phyloP scores from a whole-genome alignment of 495 filamentous ascomycete genomes.

The Chaetomidium leptoderma region DNA sequence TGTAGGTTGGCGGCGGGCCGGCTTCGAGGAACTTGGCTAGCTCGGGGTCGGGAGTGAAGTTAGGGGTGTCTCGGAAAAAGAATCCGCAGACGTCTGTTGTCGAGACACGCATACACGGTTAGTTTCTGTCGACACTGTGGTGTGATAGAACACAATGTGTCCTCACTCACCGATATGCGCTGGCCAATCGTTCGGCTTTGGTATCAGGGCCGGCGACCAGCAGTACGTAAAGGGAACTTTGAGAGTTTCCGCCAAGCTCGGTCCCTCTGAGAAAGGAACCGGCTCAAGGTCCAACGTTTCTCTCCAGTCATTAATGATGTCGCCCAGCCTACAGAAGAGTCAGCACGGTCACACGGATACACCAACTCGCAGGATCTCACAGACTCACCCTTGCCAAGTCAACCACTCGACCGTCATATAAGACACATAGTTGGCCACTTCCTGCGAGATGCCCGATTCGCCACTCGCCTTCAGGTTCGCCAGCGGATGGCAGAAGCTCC shows the following conservation, averaged over 20 bases:
- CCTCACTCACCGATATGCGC: conserved; percentile 46
- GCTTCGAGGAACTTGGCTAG: conserved; percentile 51
- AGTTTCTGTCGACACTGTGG: too few species aligned
- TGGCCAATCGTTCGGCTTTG: conserved; percentile 62
- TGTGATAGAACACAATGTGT: not conserved
- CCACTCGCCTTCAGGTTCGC: conserved; percentile 59
- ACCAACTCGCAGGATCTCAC: not conserved
- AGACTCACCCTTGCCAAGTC: conserved; percentile 49
- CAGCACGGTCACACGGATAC: not conserved
- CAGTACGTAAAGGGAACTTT: conserved; percentile 60
- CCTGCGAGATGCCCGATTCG: conserved; percentile 31
- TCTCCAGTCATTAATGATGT: conserved; percentile 58
- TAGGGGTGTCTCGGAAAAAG: conserved; percentile 58
- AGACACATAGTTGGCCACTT: conserved; percentile 62
- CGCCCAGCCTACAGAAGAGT: conserved; percentile 40
- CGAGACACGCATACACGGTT: too few species aligned
- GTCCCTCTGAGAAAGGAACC: conserved; percentile 59
- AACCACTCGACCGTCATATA: conserved; percentile 66
- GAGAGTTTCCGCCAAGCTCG: conserved; percentile 54
- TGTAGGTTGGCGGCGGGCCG: conserved; percentile 66
- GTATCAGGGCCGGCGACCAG: conserved; percentile 60
- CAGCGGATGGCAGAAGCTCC: conserved; percentile 62
- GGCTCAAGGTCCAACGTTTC: conserved; percentile 56
- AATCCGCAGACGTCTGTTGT: conserved; percentile 50
- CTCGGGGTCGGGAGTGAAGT: conserved; percentile 50